phyloP scores from a whole-genome alignment of 495 filamentous ascomycete genomes.

The Penicillium herquei region DNA sequence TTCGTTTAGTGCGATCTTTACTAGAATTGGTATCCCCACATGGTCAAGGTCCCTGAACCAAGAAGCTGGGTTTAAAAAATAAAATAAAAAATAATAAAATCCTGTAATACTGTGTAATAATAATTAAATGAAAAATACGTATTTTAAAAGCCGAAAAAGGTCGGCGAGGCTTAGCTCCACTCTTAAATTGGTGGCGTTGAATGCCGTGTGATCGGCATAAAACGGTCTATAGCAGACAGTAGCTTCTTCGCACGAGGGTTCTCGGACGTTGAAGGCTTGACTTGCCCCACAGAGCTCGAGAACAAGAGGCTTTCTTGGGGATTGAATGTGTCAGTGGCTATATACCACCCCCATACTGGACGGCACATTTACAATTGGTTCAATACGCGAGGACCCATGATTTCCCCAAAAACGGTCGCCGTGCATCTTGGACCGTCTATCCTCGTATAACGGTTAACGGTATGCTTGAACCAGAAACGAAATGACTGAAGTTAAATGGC shows the following conservation, averaged over 20 bases:
- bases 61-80: too few relatives aligned
- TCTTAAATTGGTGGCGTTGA: constrained; percentile 13
- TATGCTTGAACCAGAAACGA: background rate
- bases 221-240: constrained; percentile 3
- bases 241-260: background rate
- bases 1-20: too few relatives aligned
- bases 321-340: background rate
- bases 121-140: too few relatives aligned
- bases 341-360: background rate
- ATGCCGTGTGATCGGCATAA: constrained; percentile 17
- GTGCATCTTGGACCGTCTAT: too few relatives aligned
- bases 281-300: background rate
- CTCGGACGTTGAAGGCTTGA: constrained; percentile 2
- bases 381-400: background rate
- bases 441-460: background rate
- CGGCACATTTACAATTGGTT: background rate
- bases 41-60: too few relatives aligned
- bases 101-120: too few relatives aligned
- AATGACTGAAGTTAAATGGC: background rate
- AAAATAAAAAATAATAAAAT: too few relatives aligned
- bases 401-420: background rate
- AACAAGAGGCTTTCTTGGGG: background rate
- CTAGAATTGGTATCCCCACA: too few relatives aligned
- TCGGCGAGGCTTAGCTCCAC: background rate
- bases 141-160: background rate